These are phyloP conservation scores for Globisporangium polare DNA, from an alignment of 352 stramenopile genomes.

Conservation along the genomic window DNA sequence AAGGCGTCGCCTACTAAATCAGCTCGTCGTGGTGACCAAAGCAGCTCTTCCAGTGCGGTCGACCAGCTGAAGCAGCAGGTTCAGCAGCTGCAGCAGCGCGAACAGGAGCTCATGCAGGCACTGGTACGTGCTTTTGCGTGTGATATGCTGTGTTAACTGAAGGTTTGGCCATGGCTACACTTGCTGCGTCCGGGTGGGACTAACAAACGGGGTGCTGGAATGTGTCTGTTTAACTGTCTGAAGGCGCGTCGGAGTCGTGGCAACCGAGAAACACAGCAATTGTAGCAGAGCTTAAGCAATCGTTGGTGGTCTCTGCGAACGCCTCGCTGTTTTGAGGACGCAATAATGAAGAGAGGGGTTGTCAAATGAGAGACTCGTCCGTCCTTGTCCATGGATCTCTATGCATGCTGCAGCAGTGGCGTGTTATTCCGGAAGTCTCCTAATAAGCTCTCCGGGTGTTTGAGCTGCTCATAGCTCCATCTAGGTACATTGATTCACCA, in stretches of 20 bases:
- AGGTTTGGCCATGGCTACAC: constrained; percentile 1
- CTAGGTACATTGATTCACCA: too few species aligned
- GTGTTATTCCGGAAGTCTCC: too few species aligned
- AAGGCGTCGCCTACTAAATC: constrained; percentile 19
- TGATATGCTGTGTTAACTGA: not conserved
- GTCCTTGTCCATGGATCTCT: too few species aligned
- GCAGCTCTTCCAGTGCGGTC: constrained; percentile 7
- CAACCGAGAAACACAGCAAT: constrained; percentile 27
- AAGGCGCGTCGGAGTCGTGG: constrained; percentile 52
- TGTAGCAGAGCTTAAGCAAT: constrained; percentile 1
- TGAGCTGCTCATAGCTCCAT: too few species aligned
- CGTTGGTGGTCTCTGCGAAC: too few species aligned
- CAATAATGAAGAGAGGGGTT: too few species aligned
- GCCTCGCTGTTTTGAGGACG: not conserved
- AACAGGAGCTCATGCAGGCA: constrained; percentile 81
- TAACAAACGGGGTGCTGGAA: not conserved
- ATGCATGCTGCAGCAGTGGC: too few species aligned
- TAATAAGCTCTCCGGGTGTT: too few species aligned
- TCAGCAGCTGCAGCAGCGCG: constrained; percentile 64
- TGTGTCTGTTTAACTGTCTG: not conserved
- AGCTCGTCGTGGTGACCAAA: not conserved
- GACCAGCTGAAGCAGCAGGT: constrained; percentile 53
- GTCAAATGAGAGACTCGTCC: too few species aligned
- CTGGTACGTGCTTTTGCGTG: constrained; percentile 36
- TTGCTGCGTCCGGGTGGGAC: not conserved